Evolutionary conservation across 768 basidiomycete species (phyloP), one percentile per base, ranked within the genome.

Genomic region (Coprinopsis sp.): DNA sequence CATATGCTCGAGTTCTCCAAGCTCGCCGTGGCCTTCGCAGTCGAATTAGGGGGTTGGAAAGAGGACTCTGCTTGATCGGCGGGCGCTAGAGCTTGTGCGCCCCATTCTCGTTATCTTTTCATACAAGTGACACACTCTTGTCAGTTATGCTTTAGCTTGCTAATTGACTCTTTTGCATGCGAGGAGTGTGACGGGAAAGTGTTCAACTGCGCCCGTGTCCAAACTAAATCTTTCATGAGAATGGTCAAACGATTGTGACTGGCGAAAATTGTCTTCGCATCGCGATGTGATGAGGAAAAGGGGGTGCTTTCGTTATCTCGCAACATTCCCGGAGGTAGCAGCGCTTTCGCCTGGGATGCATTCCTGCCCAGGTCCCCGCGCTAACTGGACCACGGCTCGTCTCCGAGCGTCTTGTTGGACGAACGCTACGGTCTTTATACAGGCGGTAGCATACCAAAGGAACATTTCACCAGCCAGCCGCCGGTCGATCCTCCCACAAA

Each of bases 1-100:
- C 93, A 97, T 62, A 91, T 94, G 88, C 57, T 87, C 46, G 84
- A 91, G 65, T 91, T 91, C 65, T 87, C 87, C 40, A 91, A 91
- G 69, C 70, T 91, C 44, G 85, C 83, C 29, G 81, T 86, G 22
- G 87, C 84, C 1, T 87, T 84, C 59, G 86, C 79, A 8, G 76
- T 90, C 52, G 89, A 91, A 61, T 73, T 91, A 24, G 79, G 80
- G 69, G 65, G 81, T 65, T 67, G 64, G 57, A 63, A 64, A 23
- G 54, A 64, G n/a, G n/a, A n/a, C 28, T 64, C 65, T 49, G 53
- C 59, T 44, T 59, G 38, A 54, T 36, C 18, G 29, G 33, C 21
- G 16, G 19, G 13, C 31, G 37, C 39, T n/a, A 27, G 41, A 21
- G 48, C 31, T 23, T 44, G 8, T 23, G 22, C 28, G 23, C 12